Evolutionary conservation across 2,329 filamentous ascomycete species (phyloP).

Genomic region (Macrophomina tecta): DNA sequence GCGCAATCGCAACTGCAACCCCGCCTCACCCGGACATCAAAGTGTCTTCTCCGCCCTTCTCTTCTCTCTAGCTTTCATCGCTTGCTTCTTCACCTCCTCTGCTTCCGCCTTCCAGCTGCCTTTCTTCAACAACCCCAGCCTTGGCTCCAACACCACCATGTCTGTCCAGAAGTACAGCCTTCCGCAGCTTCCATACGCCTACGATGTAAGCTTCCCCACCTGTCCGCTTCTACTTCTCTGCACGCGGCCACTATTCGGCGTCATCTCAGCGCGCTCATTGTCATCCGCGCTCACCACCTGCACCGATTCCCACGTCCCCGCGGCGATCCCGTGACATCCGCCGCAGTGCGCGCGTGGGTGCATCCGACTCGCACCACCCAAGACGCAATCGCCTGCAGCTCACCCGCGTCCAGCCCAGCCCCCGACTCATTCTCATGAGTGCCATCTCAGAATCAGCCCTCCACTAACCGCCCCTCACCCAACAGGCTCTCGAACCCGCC

Average conservation of each 20-base stretch:
- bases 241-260: background rate
- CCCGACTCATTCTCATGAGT: background rate
- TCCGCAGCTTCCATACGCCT: constrained; percentile 70
- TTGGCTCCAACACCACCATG: constrained; percentile 45
- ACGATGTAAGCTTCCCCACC: constrained; percentile 63
- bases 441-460: background rate
- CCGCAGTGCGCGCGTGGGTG: too few relatives aligned
- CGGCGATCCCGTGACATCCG: too few relatives aligned
- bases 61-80: constrained; percentile 5
- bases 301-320: background rate
- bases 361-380: too few relatives aligned
- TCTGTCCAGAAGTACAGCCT: constrained; percentile 61
- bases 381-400: too few relatives aligned
- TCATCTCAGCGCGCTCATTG: background rate
- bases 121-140: constrained; percentile 35
- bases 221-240: background rate
- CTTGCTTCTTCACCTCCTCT: constrained; percentile 21
- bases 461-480: background rate
- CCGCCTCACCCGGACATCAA: constrained; percentile 1
- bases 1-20: constrained; percentile 10
- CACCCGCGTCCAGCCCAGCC: background rate
- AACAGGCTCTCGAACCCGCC: constrained; percentile 69
- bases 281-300: background rate
- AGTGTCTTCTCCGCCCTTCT: constrained; percentile 14
- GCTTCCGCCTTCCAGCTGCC: constrained; percentile 25